These are phyloP conservation scores for Pachyrhizus erosus DNA, from an alignment of 306 rosid genomes.

Conservation along the genomic window DNA sequence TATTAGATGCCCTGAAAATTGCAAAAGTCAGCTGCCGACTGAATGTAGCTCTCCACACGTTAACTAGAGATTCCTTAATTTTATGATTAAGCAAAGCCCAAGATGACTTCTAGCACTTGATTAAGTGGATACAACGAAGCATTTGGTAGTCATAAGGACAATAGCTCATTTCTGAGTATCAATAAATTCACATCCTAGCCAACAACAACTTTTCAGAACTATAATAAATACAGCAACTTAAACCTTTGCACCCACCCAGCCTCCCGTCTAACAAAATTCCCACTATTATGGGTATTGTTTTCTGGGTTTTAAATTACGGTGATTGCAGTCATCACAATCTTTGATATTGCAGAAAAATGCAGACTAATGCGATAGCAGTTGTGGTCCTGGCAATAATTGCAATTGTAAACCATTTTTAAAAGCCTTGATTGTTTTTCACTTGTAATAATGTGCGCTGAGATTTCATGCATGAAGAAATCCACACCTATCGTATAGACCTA, in stretches of 20 bases:
- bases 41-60: slow-evolving; percentile 18
- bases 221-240: slow-evolving; percentile 13
- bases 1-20: slow-evolving; percentile 36
- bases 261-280: background rate
- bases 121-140: slow-evolving; percentile 20
- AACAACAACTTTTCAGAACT: background rate
- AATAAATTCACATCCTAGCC: slow-evolving; percentile 23
- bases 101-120: slow-evolving; percentile 30
- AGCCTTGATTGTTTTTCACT: background rate
- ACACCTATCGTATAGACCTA: slow-evolving; percentile 5
- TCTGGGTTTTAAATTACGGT: background rate
- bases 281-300: background rate
- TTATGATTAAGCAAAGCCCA: background rate
- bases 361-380: background rate
- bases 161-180: slow-evolving; percentile 21
- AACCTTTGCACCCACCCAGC: slow-evolving; percentile 12
- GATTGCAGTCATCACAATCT: background rate
- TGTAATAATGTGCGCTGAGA: slow-evolving; percentile 16
- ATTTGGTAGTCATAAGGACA: background rate
- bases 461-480: slow-evolving; percentile 23
- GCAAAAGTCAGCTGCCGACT: slow-evolving; percentile 30
- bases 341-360: background rate
- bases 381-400: background rate
- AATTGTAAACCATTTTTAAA: background rate
- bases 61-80: slow-evolving; percentile 16